Evolutionary conservation across 306 rosid species (phyloP).

Genomic region (Cyamopsis tetragonoloba): DNA sequence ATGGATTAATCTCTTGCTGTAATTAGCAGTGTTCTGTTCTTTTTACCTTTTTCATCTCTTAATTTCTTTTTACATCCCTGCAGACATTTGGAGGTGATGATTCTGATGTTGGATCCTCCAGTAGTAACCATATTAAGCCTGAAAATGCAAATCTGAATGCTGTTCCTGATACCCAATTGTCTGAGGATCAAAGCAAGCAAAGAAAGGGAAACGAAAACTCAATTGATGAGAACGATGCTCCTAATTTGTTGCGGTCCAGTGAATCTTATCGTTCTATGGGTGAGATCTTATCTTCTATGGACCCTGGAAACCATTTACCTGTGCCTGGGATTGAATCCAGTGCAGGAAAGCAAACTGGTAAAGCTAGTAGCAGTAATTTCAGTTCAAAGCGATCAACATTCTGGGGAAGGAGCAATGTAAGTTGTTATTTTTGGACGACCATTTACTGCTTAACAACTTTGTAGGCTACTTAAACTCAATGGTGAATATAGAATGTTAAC

Average conservation of each 20-base stretch:
- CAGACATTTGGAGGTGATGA: constrained; percentile 81
- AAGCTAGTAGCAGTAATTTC: constrained; percentile 52
- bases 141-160: constrained; percentile 47
- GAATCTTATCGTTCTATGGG: constrained; percentile 88
- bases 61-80: constrained; percentile 22
- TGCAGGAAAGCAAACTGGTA: constrained; percentile 57
- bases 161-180: constrained; percentile 41
- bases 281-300: constrained; percentile 82
- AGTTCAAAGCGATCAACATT: constrained; percentile 72
- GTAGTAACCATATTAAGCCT: constrained; percentile 56
- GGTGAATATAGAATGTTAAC: background rate
- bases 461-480: background rate
- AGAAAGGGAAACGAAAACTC: constrained; percentile 49
- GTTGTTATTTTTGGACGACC: constrained; percentile 31
- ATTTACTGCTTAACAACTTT: background rate
- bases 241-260: constrained; percentile 53
- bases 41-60: background rate
- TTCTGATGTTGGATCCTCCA: constrained; percentile 78
- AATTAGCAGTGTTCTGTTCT: background rate
- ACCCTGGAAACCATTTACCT: constrained; percentile 56
- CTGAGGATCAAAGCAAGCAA: constrained; percentile 57
- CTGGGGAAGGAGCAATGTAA: constrained; percentile 98
- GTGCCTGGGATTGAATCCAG: constrained; percentile 51
- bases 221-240: constrained; percentile 49
- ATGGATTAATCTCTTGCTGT: background rate